Percentiles rank a stretch among this genome's conserved stretches.
These are phyloP conservation scores for Musa itinerans DNA, from an alignment of 176 grass and related monocot species.

Conservation along the genomic window DNA sequence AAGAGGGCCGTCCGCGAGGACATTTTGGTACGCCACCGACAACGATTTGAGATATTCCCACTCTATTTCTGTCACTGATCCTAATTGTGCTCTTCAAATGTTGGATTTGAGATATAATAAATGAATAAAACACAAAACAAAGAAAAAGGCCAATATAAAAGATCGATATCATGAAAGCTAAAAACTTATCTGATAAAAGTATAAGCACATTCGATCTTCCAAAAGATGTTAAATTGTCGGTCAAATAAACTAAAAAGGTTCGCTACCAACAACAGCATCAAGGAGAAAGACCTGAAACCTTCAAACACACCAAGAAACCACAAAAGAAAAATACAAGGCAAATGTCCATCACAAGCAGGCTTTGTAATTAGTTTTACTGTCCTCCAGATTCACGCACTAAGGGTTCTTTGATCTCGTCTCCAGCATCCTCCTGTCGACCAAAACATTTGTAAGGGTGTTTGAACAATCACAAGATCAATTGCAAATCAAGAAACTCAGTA, in stretches of 20 bases:
- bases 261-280: neutral
- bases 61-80: no score
- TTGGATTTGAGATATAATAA: no score
- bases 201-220: neutral
- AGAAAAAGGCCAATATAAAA: no score
- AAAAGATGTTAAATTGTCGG: neutral
- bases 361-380: neutral
- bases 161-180: no score
- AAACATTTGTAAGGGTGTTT: neutral
- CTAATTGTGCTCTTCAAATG: no score
- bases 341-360: neutral
- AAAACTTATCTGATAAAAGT: no score
- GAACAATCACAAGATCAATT: neutral
- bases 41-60: no score
- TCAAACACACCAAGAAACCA: neutral
- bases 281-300: neutral
- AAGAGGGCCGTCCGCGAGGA: no score
- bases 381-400: neutral
- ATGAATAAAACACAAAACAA: no score
- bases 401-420: constrained; percentile 18
- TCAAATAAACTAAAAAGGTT: no score
- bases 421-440: constrained; percentile 1
- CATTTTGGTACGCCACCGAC: no score
- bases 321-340: neutral
- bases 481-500: neutral